Evolutionary conservation across 1,139 yeast species (phyloP), one percentile per base, ranked within the genome.

Genomic region (Spathaspora sp.): DNA sequence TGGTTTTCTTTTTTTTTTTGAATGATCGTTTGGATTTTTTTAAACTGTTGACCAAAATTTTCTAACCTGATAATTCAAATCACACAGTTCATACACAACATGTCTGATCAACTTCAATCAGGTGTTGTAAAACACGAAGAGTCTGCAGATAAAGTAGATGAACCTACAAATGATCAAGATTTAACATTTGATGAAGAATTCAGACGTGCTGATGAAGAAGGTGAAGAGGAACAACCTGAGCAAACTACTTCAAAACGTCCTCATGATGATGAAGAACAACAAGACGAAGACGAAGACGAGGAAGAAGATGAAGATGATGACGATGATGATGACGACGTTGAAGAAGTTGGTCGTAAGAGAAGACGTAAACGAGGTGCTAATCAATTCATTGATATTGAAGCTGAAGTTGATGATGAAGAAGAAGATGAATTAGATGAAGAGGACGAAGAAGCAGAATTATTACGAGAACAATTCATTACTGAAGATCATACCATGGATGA

Each of bases 321-420:
- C 0, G 80, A 75, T 2, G 80, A 73, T n/a, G 82, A 77, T 1
- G 81, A 76, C 0, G 80, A 75, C 2, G 80, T 72, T n/a, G 74
- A 65, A 13, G 66, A 67, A 7, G 68, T 69, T 2, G 61, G 70
- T 47, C 65, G 70, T 31, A 73, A 75, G 64, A 80, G 81, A 65
- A 76, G 85, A 68, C 78, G 83, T 64, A 76, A 86, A 59, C 82
- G 85, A 64, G 80, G 84, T 43, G 83, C 90, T 58, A 93, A 93
- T 66, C 93, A 88, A 74, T 93, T 93, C 67, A 79, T 93, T 68
- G 99, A 93, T 86, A 95, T 93, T 47, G 99, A 93, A 74, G 99
- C 99, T 49, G 99, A 93, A 64, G 99, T 93, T 48, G 97, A 95
- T 64, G 98, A 93, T 51, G 99, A 93, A 56, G 99, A 93, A 49